phyloP scores from a whole-genome alignment of 208 protist species.

The Trypanosoma platydactyli region DNA sequence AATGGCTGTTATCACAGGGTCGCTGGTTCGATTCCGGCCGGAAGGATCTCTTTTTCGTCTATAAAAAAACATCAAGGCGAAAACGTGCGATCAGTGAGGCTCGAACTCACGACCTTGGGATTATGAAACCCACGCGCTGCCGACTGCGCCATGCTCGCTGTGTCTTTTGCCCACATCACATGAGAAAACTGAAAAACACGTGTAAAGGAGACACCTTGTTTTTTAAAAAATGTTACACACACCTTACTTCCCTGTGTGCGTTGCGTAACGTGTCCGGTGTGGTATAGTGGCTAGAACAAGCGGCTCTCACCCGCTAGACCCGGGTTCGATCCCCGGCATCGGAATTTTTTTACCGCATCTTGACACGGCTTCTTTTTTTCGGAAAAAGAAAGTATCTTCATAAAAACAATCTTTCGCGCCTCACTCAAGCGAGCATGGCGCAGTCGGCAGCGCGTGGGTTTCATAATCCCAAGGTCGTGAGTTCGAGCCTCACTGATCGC shows the following conservation, averaged over 20 bases:
- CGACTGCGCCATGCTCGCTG: constrained; percentile 96
- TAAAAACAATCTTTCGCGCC: neutral
- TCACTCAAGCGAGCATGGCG: constrained; percentile 83
- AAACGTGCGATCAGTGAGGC: no score
- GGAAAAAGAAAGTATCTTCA: no score
- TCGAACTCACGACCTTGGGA: constrained; percentile 95
- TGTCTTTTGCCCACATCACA: no score
- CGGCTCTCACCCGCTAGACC: constrained; percentile 92
- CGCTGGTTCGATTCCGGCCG: constrained; percentile 42
- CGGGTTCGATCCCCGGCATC: constrained; percentile 92
- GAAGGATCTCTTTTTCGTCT: constrained; percentile 19
- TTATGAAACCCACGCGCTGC: constrained; percentile 95
- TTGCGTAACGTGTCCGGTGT: constrained; percentile 74
- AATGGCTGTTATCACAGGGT: constrained; percentile 26
- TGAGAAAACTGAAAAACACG: no score
- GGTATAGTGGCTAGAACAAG: constrained; percentile 94
- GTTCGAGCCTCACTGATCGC: constrained; percentile 95
- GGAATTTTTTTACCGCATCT: constrained; percentile 74
- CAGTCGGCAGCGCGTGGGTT: constrained; percentile 95
- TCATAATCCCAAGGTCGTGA: constrained; percentile 95
- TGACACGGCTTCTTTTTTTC: neutral
- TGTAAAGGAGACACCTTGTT: no score
- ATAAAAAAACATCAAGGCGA: constrained; percentile 50
- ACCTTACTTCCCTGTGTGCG: no score
- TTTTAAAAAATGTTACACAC: no score